A percentile compares a stretch with the other conserved stretches of the same genome.
Evolutionary conservation across 192 early-diverging fungal species (phyloP).

Genomic region (Backusella sp.): DNA sequence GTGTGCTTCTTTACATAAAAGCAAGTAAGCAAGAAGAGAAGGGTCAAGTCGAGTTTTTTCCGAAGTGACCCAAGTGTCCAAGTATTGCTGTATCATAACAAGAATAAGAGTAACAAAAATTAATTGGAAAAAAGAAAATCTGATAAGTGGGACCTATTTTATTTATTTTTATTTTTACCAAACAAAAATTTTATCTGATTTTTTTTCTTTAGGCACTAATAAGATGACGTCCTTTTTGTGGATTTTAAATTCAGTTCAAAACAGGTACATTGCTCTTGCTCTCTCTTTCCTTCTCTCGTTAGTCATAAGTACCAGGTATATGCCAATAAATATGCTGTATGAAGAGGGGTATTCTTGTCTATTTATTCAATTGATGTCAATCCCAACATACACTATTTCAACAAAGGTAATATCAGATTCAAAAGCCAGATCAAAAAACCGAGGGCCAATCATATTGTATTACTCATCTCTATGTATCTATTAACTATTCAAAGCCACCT

Average conservation of each 20-base stretch:
- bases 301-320: no score
- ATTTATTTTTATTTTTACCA: slow-evolving; percentile 2
- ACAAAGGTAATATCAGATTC: background rate
- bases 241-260: background rate
- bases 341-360: no score
- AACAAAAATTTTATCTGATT: slow-evolving; percentile 9
- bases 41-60: slow-evolving; percentile 10
- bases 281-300: background rate
- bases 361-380: no score
- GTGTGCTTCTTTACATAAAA: slow-evolving; percentile 18
- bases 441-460: background rate
- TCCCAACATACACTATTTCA: background rate
- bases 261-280: background rate
- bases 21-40: slow-evolving; percentile 21
- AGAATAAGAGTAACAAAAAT: background rate
- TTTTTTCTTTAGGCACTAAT: background rate
- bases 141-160: slow-evolving; percentile 14
- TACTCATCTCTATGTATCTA: background rate
- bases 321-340: no score
- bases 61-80: slow-evolving; percentile 13
- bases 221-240: background rate
- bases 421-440: background rate
- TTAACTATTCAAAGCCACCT: background rate
- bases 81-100: background rate
- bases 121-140: slow-evolving; percentile 12